Base-by-base conservation (phyloP, 2,329 filamentous ascomycete genomes). In the Hymenoscyphus occultus region DNA sequence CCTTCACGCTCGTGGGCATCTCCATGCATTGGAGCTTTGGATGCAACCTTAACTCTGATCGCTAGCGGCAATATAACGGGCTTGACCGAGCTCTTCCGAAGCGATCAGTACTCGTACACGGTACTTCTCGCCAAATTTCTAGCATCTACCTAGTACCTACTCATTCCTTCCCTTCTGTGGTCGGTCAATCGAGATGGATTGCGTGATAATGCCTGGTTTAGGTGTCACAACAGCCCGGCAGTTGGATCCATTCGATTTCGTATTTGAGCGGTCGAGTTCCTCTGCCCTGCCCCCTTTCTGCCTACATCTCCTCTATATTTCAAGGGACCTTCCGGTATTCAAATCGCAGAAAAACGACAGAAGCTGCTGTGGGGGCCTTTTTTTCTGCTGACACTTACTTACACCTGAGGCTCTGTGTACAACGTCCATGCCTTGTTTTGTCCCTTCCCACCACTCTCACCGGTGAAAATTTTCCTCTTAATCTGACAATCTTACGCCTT, bases 221-320 rank as follows among this genome's bases (percentile, higher is more conserved):
- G 40, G 57, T 59, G 57, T 13, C 39, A 59, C 57, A 59, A 42
- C 57, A 59, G 57, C 19, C n/a, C 57, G 35, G 57, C 57, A 40
- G 35, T 59, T 28, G 56, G 31, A 14, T 22, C 22, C 10, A 28
- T 28, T 54, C 19, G 13, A 54, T 13, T 22, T 19, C n/a, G 5
- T 51, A 12, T 19, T 51, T 9, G 16, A 16, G 42, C 42, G n/a
- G 45, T 51, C 45, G 19, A 54, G 19, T 54, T 28, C 48, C 48
- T 54, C 48, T 28, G 19, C 48, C 19, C 48, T 54, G 48, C 19
- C 19, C 48, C 48, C 22, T 22, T 54, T 54, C 48, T 54, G 48
- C 10, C 48, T 54, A 28, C 19, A 13, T 28, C 13, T 28, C 12
- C 48, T 28, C 48, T 4, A 5, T 22, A 7, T 54, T 28, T 13